Evolutionary conservation across 441 rosid species (phyloP).

Genomic region (Arabidopsis hybrid): DNA sequence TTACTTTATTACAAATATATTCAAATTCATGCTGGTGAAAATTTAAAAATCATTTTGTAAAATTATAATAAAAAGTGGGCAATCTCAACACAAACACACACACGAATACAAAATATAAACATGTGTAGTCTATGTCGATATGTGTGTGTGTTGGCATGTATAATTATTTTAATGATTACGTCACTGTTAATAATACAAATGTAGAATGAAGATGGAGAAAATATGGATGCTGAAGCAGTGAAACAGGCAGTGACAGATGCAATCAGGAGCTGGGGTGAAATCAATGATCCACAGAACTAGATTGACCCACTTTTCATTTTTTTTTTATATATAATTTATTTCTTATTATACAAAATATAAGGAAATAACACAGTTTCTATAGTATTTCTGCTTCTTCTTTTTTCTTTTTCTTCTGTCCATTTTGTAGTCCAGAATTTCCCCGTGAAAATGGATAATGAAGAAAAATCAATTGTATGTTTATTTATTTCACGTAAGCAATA

Average conservation of each 20-base stretch:
- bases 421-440: slow-evolving; percentile 12
- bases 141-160: slow-evolving; percentile 32
- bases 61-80: slow-evolving; percentile 1
- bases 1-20: neutral
- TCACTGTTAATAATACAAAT: slow-evolving; percentile 23
- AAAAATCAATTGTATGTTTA: slow-evolving; percentile 33
- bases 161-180: slow-evolving; percentile 7
- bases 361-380: slow-evolving; percentile 27
- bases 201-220: slow-evolving; percentile 60
- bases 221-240: slow-evolving; percentile 69
- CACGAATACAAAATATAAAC: slow-evolving; percentile 34
- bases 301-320: slow-evolving; percentile 29
- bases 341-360: slow-evolving; percentile 31
- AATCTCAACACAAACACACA: slow-evolving; percentile 15
- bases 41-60: neutral
- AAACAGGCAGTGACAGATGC: slow-evolving; percentile 76
- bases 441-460: slow-evolving; percentile 15
- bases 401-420: neutral
- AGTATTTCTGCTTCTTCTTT: neutral
- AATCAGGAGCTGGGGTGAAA: slow-evolving; percentile 62
- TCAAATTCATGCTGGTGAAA: slow-evolving; percentile 14
- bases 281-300: slow-evolving; percentile 40
- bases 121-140: slow-evolving; percentile 36
- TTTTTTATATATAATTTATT: slow-evolving; percentile 13
- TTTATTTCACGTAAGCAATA: slow-evolving; percentile 3